These are phyloP conservation scores for Aspergillus asperescens DNA, from an alignment of 495 filamentous ascomycete species.

Conservation along the genomic window DNA sequence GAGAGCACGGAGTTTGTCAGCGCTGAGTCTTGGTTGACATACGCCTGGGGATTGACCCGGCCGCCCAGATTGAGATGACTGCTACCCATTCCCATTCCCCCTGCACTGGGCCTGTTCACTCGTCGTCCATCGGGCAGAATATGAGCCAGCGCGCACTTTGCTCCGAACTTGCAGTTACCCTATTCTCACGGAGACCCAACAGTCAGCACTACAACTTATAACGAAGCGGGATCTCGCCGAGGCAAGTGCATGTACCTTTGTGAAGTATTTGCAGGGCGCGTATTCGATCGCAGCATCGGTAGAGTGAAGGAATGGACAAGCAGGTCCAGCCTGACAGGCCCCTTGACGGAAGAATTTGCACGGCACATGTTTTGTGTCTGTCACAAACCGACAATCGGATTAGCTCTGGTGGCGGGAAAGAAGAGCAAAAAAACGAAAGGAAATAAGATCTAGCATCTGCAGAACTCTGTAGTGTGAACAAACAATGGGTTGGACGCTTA, in stretches of 20 bases:
- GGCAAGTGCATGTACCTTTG: constrained; percentile 60
- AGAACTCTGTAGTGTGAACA: not conserved
- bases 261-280: constrained; percentile 94
- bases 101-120: constrained; percentile 61
- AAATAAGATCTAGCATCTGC: not conserved
- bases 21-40: constrained; percentile 64
- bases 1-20: constrained; percentile 78
- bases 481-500: constrained; percentile 32
- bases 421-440: not conserved
- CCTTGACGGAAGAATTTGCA: constrained; percentile 99
- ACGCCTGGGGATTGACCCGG: constrained; percentile 64
- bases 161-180: constrained; percentile 99
- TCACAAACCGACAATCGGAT: constrained; percentile 15
- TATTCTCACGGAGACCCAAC: constrained; percentile 29
- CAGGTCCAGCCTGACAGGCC: constrained; percentile 89
- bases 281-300: constrained; percentile 71
- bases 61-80: constrained; percentile 63
- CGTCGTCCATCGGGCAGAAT: constrained; percentile 88
- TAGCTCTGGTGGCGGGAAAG: constrained; percentile 9
- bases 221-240: no score
- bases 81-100: constrained; percentile 36
- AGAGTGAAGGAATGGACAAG: constrained; percentile 94
- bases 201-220: not conserved
- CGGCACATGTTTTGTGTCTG: constrained; percentile 95
- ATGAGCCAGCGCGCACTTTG: constrained; percentile 94